Evolutionary conservation across 2,329 filamentous ascomycete genomes (phyloP).

Genomic region (Alternaria dauci): DNA sequence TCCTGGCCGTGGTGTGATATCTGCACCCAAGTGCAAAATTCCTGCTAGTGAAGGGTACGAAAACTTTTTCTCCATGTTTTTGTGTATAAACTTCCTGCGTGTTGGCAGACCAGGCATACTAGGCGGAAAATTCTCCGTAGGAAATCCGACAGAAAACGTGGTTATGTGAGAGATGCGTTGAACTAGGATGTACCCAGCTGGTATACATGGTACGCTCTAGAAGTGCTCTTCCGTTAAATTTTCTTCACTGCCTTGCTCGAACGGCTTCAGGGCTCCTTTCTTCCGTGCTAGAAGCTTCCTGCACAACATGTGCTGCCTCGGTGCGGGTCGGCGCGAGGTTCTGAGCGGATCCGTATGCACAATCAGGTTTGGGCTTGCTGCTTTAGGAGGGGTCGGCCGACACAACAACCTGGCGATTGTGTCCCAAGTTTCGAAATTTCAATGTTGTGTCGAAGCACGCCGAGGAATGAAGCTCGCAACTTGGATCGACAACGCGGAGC

Average conservation of each 20-base stretch:
- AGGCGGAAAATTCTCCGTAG: conserved; percentile 8
- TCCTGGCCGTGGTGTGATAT: not conserved
- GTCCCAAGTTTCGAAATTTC: not conserved
- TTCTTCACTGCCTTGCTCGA: conserved; percentile 2
- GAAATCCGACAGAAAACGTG: conserved; percentile 1
- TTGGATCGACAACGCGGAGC: not conserved
- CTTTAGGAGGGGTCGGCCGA: conserved; percentile 2
- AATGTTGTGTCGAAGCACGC: not conserved
- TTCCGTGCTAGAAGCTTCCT: conserved; percentile 9
- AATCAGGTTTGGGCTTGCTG: not conserved
- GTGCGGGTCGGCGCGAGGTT: conserved; percentile 1
- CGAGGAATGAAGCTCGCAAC: not conserved
- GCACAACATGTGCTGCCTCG: conserved; percentile 11
- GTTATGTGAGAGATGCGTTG: not conserved
- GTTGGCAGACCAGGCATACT: conserved; percentile 6
- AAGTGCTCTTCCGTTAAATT: not conserved
- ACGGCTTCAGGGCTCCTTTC: conserved; percentile 3
- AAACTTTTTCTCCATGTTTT: not conserved
- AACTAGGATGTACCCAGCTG: not conserved
- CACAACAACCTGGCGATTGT: not conserved
- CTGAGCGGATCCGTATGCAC: conserved; percentile 5
- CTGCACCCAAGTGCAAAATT: not conserved
- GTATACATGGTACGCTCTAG: not conserved
- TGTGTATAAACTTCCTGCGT: not conserved
- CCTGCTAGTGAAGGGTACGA: not conserved